Base-by-base conservation (phyloP, 768 basidiomycete genomes). In the Neoboletus magnificus region DNA sequence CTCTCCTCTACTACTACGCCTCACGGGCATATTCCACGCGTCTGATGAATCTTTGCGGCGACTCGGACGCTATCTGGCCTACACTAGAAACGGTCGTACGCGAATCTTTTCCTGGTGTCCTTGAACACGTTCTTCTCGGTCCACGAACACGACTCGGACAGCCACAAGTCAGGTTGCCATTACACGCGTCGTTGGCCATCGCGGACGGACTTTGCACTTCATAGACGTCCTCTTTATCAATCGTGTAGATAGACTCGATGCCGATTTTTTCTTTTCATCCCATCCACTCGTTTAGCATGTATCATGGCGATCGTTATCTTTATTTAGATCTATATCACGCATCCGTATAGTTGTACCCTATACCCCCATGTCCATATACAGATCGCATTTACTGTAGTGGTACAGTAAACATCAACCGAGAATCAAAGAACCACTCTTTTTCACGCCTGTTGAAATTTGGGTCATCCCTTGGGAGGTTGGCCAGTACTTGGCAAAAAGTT, bases 1-100 rank as follows among this genome's bases (percentile, higher is more conserved):
- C 93, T 8, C 75, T 95, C 7, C 76, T 95, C 10, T 74, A 78
- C n/a, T 88, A 91, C 69, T 95, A 86, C 67, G 60, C 76, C 32
- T 70, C 69, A 9, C 61, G 73, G 12, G 73, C 79, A 6, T 64
- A 77, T 11, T 74, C 79, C 9, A 77, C 78, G 30, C 76, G 75
- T 48, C 68, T 85, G 25, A 73, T 79, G 47, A 83, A 84, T 13
- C 70, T 95, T 39, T 74, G 74, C 18, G 91, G 91, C 3, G 74
- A 77, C 25, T 87, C 87, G 11, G 88, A 93, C 60, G 83, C 88
- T 64, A 86, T 93, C 52, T 92, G 91, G 91, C 90, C 89, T 1
- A 69, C 82, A 53, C 75, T 95, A n/a, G 89, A 91, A 50, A 69
- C 66, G 44, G 71, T 84, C 33, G 71, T 93, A 9, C 76, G 74